Evolutionary conservation across 1,284 basidiomycete genomes (phyloP), one percentile per base, ranked within the genome.

Genomic region (Anthracocystis walkeri): DNA sequence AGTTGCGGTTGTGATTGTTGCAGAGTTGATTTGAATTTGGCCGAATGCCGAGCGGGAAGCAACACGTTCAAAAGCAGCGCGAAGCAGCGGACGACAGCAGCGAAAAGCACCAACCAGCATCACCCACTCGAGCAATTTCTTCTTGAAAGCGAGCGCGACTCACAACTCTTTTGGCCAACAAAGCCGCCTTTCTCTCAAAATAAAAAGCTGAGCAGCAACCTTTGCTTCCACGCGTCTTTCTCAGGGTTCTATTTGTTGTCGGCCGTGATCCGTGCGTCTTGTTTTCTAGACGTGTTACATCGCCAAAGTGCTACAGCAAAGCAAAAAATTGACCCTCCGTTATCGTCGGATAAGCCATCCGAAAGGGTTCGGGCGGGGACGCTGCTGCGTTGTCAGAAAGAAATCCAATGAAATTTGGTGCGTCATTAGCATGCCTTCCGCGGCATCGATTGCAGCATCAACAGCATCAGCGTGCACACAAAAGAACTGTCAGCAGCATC

Each of bases 41-140:
- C 57, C 63, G 64, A 60, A 58, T 58, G 63, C 58, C 58, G 50
- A 66, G 52, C 46, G 35, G 14, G 35, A 38, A 38, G 16, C 35
- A 38, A 38, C 12, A 38, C 35, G 29, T 29, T 29, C 8, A 8
- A 29, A 8, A 4, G 29, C 29, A 29, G 5, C 12, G 16, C 12
- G 14, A 23, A 14, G 33, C 48, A 49, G 16, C n/a, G 44, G 21
- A 8, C 8, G 21, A 41, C 44, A 45, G 44, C 11, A 44, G 42
- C 20, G 4, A n/a, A 3, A 16, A n/a, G n/a, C n/a, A n/a, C n/a
- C n/a, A n/a, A n/a, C n/a, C n/a, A n/a, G n/a, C n/a, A n/a, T n/a
- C n/a, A n/a, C n/a, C n/a, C n/a, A n/a, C n/a, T 14, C 4, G n/a
- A 44, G 29, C 42, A 7, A 33, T n/a, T 60, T 52, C 58, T 61